Conservation (phyloP, 139 green algal species). For the Medakamo hakoo region DNA sequence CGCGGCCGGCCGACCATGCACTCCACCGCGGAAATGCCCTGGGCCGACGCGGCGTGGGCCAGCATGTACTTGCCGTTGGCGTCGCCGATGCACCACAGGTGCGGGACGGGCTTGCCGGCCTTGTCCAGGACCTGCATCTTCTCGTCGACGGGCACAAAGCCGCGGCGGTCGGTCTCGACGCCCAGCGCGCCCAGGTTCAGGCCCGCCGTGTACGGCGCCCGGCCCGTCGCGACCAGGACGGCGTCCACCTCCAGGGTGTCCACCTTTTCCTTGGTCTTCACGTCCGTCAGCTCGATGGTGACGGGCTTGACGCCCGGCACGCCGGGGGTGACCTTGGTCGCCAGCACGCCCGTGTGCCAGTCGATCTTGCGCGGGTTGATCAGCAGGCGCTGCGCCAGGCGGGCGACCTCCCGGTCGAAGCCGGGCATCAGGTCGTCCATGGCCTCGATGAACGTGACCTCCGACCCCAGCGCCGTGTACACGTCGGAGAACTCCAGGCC, state of each 20-base stretch:
- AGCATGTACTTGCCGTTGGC: constrained; percentile 96
- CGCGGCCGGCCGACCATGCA: constrained; percentile 78
- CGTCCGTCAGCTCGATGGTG: constrained; percentile 91
- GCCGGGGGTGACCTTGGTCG: constrained; percentile 52
- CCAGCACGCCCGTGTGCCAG: constrained; percentile 78
- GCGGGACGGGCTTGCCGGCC: constrained; percentile 39
- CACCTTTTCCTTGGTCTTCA: constrained; percentile 94
- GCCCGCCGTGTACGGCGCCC: constrained; percentile 67
- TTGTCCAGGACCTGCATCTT: constrained; percentile 78
- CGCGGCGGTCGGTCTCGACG: constrained; percentile 68
- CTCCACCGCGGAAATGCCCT: constrained; percentile 92
- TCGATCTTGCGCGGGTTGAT: constrained; percentile 90
- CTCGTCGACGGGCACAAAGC: constrained; percentile 87
- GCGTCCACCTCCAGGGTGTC: constrained; percentile 89
- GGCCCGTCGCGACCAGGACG: constrained; percentile 84
- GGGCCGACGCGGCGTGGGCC: constrained; percentile 52
- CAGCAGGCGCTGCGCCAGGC: constrained; percentile 78
- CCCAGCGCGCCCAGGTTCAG: constrained; percentile 64
- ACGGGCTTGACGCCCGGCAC: constrained; percentile 84
- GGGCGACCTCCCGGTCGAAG: constrained; percentile 94
- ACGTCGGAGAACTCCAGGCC: constrained; percentile 98
- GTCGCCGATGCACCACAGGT: constrained; percentile 98
- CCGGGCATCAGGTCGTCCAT: constrained; percentile 94
- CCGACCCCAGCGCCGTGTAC: constrained; percentile 84
- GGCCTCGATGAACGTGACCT: constrained; percentile 98